Base-by-base conservation (phyloP, 805 yeast species). In the Scheffersomyces ergatensis region DNA sequence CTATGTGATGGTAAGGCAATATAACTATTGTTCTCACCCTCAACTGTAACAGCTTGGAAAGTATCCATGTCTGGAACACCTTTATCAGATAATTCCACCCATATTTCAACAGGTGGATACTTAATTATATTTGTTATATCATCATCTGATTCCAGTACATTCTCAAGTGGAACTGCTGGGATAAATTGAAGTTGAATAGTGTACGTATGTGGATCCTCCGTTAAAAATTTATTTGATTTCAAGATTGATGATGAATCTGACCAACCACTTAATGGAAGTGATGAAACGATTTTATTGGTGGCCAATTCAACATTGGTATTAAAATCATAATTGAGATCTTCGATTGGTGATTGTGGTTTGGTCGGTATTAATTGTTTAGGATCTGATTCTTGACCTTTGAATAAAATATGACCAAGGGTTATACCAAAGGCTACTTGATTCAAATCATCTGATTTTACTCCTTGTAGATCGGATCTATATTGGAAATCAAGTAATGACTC, bases 31-130 rank as follows among this genome's bases (percentile, higher is more conserved):
- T 66, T 62, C 45, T 79, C 83, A 7, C 65, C 65, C 21, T 74
- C 74, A 1, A 72, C 72, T 0, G 76, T 62, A 1, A 74, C 68
- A 1, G 74, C 54, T 27, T 66, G 66, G 40, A 77, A 48, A 11
- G 70, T 56, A 19, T 63, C 71, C 25, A 67, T 45, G 26, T 63
- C 72, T 0, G 70, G 70, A 29, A 46, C 54, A 11, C 62, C 61
- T n/a, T 44, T 40, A 13, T 63, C 63, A 40, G 57, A 63, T 36
- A 76, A 55, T 36, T 70, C 76, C 26, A 73, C 58, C 81, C 83
- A 78, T 34, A 80, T 60, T 49, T 80, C 85, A 5, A 80, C 57
- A 1, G 83, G 80, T 2, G 85, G 83, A 34, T 65, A 67, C 31
- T 62, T 51, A 37, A 59, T 51, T 39, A 59, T 37, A 13, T 38